A percentile compares a stretch with the other conserved stretches of the same genome.
Conservation (phyloP, 352 stramenopile species). For the Pythium sp. region DNA sequence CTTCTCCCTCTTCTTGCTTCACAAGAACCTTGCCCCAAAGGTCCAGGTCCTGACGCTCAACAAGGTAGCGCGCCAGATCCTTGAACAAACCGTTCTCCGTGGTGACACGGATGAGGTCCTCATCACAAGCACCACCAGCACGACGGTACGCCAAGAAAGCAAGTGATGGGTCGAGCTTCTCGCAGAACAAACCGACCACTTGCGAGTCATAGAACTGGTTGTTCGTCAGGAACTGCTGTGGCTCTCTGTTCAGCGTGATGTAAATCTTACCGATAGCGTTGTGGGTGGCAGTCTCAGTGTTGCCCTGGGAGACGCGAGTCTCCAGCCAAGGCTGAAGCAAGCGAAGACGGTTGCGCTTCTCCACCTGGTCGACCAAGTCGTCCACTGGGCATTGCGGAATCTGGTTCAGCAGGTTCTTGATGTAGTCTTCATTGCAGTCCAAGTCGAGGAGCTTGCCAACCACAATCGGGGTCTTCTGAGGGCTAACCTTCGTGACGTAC, state of each 20-base stretch:
- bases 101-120: conserved; percentile 98
- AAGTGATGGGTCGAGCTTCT: conserved; percentile 99
- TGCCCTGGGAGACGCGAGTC: conserved; percentile 97
- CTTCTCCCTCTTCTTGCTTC: conserved; percentile 90
- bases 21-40: conserved; percentile 97
- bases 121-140: conserved; percentile 97
- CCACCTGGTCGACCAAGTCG: conserved; percentile 98
- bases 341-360: conserved; percentile 98
- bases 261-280: conserved; percentile 99
- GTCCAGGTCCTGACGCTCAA: conserved; percentile 98
- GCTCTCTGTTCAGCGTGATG: conserved; percentile 99
- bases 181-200: conserved; percentile 99
- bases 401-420: conserved; percentile 99
- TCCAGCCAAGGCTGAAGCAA: conserved; percentile 99
- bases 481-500: conserved; percentile 97
- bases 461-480: conserved; percentile 97
- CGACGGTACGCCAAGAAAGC: conserved; percentile 99
- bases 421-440: conserved; percentile 99
- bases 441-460: conserved; percentile 98
- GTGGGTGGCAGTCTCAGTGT: conserved; percentile 98
- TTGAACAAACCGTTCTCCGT: conserved; percentile 99
- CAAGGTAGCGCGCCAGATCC: conserved; percentile 98
- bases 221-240: conserved; percentile 99
- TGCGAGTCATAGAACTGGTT: conserved; percentile 99
- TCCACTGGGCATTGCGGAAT: conserved; percentile 94